Base-by-base conservation (phyloP, 2,329 filamentous ascomycete genomes). In the Calonectria ilicicola region DNA sequence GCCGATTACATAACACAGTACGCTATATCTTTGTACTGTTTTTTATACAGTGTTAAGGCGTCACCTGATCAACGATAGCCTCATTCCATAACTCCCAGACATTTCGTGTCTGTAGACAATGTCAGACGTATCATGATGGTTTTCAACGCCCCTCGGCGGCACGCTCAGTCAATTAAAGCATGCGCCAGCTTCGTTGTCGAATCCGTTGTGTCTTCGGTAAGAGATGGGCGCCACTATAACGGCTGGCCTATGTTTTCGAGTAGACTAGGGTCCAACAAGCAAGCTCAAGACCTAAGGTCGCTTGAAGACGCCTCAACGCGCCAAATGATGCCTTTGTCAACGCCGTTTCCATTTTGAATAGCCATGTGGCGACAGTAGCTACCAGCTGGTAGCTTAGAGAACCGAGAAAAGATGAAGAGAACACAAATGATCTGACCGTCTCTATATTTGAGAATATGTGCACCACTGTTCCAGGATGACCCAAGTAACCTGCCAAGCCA, bases 11-110 rank as follows among this genome's bases (percentile, higher is more conserved):
- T 62, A 35, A 58, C n/a, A 58, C 53, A 26, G 29, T 56, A 8
- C 9, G 38, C 23, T 14, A 2, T 19, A 7, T 23, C 14, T 21
- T 23, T 38, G 6, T 62, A 79, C 77, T 75, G 77, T 79, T 70
- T 19, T 0, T 29, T 26, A 19, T 26, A 62, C 58, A 62, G 58
- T 62, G 58, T 62, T 26, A 44, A 44, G 38, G 58, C 35, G 66
- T 71, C 65, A 76, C 44, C 56, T 65, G n/a, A 64, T 29, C 29
- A 44, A 69, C 32, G n/a, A 38, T 21, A 19, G 5, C 42, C 12
- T 32, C 29, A 21, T 56, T 56, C 35, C 32, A 58, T 58, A 29
- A 38, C 32, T 38, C 35, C 32, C 53, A 58, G 6, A 58, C 53
- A 58, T 58, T 38, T 58, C 32, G 29, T 23, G 53, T 58, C 32